These are phyloP conservation scores for Boletus fagicola DNA, from an alignment of 768 basidiomycete species.

Conservation along the genomic window DNA sequence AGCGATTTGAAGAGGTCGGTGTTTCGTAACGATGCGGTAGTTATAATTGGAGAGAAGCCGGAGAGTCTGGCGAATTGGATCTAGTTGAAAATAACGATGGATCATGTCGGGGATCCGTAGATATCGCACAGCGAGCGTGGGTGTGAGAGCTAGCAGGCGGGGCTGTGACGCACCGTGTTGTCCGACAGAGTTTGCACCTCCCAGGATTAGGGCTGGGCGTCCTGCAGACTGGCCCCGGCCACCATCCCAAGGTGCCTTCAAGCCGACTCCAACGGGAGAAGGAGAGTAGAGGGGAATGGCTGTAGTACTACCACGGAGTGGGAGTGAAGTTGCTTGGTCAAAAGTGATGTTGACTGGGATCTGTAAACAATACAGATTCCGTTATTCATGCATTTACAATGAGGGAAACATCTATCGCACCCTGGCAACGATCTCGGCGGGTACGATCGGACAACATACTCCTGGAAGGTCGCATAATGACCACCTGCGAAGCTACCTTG, in stretches of 20 bases:
- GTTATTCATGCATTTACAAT: background rate
- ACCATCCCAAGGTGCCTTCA: slow-evolving; percentile 37
- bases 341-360: slow-evolving; percentile 38
- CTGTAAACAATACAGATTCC: slow-evolving; percentile 24
- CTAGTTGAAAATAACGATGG: slow-evolving; percentile 7
- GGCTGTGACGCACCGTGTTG: slow-evolving; percentile 34
- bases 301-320: slow-evolving; percentile 32
- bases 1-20: slow-evolving; percentile 32
- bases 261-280: slow-evolving; percentile 26
- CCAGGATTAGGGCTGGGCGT: slow-evolving; percentile 36
- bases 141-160: slow-evolving; percentile 26
- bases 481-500: slow-evolving; percentile 2
- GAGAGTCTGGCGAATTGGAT: slow-evolving; percentile 37
- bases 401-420: background rate
- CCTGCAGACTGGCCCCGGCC: slow-evolving; percentile 30
- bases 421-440: slow-evolving; percentile 23
- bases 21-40: slow-evolving; percentile 40
- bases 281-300: slow-evolving; percentile 34
- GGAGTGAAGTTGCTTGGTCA: slow-evolving; percentile 40
- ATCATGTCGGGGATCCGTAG: background rate
- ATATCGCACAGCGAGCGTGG: background rate
- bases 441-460: slow-evolving; percentile 24
- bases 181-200: slow-evolving; percentile 39
- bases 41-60: slow-evolving; percentile 38
- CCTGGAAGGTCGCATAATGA: slow-evolving; percentile 26